These are phyloP conservation scores for Whalleya microplaca DNA, from an alignment of 2,329 filamentous ascomycete species.

Conservation along the genomic window DNA sequence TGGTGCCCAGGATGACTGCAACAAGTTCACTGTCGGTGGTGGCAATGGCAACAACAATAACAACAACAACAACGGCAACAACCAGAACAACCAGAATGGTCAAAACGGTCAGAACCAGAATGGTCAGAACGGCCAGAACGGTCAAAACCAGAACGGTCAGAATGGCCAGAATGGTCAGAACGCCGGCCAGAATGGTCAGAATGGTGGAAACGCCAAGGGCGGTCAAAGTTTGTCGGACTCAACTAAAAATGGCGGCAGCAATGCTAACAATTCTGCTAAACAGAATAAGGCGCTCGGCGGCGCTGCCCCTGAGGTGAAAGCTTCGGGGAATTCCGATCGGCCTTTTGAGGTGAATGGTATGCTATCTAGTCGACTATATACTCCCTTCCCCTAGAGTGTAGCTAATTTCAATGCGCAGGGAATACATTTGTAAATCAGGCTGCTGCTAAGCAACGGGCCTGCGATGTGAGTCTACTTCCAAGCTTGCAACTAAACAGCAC, in stretches of 20 bases:
- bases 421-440: slow-evolving; percentile 60
- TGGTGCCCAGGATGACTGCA: slow-evolving; percentile 68
- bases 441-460: slow-evolving; percentile 62
- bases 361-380: background rate
- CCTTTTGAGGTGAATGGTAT: slow-evolving; percentile 59
- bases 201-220: background rate
- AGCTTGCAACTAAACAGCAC: background rate
- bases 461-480: slow-evolving; percentile 43
- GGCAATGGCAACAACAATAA: slow-evolving; percentile 27
- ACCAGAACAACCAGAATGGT: slow-evolving; percentile 14
- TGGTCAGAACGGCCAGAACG: slow-evolving; percentile 21
- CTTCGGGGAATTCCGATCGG: slow-evolving; percentile 41
- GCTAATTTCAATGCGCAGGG: slow-evolving; percentile 17
- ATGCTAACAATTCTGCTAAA: slow-evolving; percentile 20
- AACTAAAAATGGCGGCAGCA: slow-evolving; percentile 15
- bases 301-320: slow-evolving; percentile 29
- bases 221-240: slow-evolving; percentile 6
- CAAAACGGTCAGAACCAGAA: slow-evolving; percentile 25
- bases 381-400: slow-evolving; percentile 52
- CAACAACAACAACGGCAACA: slow-evolving; percentile 27
- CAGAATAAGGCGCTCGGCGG: slow-evolving; percentile 30
- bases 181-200: background rate
- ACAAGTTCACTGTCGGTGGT: slow-evolving; percentile 53
- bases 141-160: slow-evolving; percentile 17
- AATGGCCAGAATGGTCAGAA: slow-evolving; percentile 19